Percentiles rank a stretch among this genome's conserved stretches.
phyloP scores from a whole-genome alignment of 139 green algal genomes.

The Coccomyxa sp. region DNA sequence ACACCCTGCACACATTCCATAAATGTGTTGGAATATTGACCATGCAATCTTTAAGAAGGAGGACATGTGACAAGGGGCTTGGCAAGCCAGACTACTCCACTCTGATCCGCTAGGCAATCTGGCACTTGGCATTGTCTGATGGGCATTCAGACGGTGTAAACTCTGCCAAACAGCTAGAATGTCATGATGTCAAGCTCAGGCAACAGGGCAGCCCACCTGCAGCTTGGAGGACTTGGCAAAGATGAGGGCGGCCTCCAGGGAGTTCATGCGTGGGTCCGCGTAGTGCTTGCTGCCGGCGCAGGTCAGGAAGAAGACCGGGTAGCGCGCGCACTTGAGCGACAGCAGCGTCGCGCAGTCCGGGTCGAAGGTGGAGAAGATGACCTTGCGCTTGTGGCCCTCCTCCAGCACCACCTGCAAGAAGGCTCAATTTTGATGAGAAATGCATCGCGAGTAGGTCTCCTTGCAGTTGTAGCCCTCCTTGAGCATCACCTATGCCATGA shows the following conservation, averaged over 20 bases:
- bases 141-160: no score
- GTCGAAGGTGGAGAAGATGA: slow-evolving; percentile 52
- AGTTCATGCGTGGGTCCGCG: slow-evolving; percentile 46
- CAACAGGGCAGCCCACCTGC: slow-evolving; percentile 24
- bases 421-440: neutral
- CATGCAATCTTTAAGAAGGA: neutral
- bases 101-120: no score
- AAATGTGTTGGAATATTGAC: neutral
- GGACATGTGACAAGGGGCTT: neutral
- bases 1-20: slow-evolving; percentile 24
- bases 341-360: slow-evolving; percentile 39
- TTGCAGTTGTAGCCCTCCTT: no score
- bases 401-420: slow-evolving; percentile 31
- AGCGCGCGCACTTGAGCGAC: slow-evolving; percentile 35
- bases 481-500: no score
- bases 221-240: slow-evolving; percentile 37
- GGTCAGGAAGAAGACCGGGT: slow-evolving; percentile 44
- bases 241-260: slow-evolving; percentile 33
- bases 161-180: no score
- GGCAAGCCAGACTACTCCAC: no score
- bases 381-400: slow-evolving; percentile 18
- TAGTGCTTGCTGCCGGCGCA: slow-evolving; percentile 42
- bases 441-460: no score
- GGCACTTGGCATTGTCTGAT: no score
- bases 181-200: no score